Base-by-base conservation (phyloP, 176 grass and related monocot species). In the Oryza nivara region DNA sequence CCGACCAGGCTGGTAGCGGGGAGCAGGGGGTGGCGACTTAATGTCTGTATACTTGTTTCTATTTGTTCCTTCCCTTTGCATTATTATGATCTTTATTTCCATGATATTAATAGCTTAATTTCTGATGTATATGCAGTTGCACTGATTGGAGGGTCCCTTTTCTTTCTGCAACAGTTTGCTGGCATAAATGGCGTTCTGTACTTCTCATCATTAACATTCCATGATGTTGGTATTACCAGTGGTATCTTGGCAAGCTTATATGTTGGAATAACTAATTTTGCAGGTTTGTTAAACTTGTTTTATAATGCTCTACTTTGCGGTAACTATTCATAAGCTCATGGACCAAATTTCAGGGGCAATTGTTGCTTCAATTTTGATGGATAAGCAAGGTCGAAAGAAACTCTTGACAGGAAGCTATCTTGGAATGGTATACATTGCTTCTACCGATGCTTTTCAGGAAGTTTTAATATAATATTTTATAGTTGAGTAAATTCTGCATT, bases 101-200 rank as follows among this genome's bases (percentile, higher is more conserved):
- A 61, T 85, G 11, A 4, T 84, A 22, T 44, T 15, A 64, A 82
- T 69, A 85, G n/a, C 67, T 74, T 81, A 74, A 87, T 56, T 9
- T 74, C 8, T 86, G 20, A 52, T 83, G 28, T 81, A 58, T 68
- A 79, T 93, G 77, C 93, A 99, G 93, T 99, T 96, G 96, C 93
- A 67, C 96, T 99, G 70, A 96, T 99, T 80, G 91, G 96, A 61
- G 93, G 96, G 73, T 82, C 93, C 71, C 89, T 99, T 81, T 99
- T 99, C 89, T 92, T 99, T 86, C 93, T 99, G 60, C 96, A 99
- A 88, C 96, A 99, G 73, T 96, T 99, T 92, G 89, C 96, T 93
- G 96, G 96, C 92, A 96, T 99, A 90, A 99, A 99, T 94, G 96
- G 96, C 51, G 96, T 99, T 88, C 91, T 99, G 73, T 99, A 99